Percentiles rank a stretch among this genome's conserved stretches.
phyloP scores from a whole-genome alignment of 2,329 filamentous ascomycete genomes.

The Aureobasidium sp. region DNA sequence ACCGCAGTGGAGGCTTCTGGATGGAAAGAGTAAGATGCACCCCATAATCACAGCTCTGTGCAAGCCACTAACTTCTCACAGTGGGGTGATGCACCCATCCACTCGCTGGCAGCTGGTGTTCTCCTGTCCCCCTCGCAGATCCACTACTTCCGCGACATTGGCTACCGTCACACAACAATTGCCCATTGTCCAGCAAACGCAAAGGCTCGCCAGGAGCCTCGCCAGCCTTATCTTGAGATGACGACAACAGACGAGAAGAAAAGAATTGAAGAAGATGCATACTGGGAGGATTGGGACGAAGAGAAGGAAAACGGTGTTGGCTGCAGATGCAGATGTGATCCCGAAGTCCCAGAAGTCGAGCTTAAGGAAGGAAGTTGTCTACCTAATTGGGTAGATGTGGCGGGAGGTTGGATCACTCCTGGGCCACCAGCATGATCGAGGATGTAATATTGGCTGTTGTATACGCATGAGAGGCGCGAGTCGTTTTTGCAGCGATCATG shows the following conservation, averaged over 20 bases:
- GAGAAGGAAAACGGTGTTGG: conserved; percentile 94
- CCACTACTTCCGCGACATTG: conserved; percentile 98
- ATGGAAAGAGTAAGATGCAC: conserved; percentile 74
- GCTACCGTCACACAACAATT: conserved; percentile 96
- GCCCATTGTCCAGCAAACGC: conserved; percentile 97
- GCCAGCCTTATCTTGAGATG: conserved; percentile 60
- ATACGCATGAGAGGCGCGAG: conserved; percentile 12
- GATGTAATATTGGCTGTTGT: conserved; percentile 11
- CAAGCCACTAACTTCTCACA: conserved; percentile 41
- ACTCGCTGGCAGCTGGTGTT: conserved; percentile 89
- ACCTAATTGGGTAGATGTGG: conserved; percentile 94
- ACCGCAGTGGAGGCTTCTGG: conserved; percentile 96
- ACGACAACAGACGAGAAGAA: conserved; percentile 54
- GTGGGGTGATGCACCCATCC: conserved; percentile 98
- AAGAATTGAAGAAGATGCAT: conserved; percentile 85
- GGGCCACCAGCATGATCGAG: conserved; percentile 12
- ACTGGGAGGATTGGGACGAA: conserved; percentile 83
- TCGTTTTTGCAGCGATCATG: conserved; percentile 15
- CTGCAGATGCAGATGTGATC: conserved; percentile 93
- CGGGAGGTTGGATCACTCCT: conserved; percentile 67
- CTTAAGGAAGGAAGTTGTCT: conserved; percentile 95
- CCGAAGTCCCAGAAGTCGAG: conserved; percentile 94
- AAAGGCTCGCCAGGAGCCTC: conserved; percentile 74
- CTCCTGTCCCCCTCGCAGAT: conserved; percentile 76
- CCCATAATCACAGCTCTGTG: neutral